Evolutionary conservation across 495 filamentous ascomycete genomes (phyloP).

Genomic region (Amniculicola lignicola): DNA sequence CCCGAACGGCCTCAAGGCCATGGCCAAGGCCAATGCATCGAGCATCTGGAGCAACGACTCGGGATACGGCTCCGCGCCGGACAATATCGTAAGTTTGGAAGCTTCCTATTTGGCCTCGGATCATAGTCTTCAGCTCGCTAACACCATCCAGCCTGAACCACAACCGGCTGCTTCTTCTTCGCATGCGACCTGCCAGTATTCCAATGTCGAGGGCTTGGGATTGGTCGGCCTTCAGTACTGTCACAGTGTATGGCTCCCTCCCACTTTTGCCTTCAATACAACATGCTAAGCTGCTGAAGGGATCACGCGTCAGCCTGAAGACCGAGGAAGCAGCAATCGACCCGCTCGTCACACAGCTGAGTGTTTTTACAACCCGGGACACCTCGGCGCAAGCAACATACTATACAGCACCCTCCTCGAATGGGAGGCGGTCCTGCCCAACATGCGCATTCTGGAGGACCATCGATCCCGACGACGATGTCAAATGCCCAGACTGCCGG

Average conservation of each 20-base stretch:
- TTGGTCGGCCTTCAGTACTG: not conserved
- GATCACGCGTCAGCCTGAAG: too few species aligned
- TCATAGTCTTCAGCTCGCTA: too few species aligned
- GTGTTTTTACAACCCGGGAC: constrained; percentile 21
- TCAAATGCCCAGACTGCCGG: constrained; percentile 23
- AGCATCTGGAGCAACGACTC: constrained; percentile 32
- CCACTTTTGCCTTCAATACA: too few species aligned
- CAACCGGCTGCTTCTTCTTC: too few species aligned
- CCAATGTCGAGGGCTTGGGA: too few species aligned
- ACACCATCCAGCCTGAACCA: not conserved
- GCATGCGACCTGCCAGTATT: too few species aligned
- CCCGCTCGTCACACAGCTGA: constrained; percentile 13
- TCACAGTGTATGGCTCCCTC: not conserved
- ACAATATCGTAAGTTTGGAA: too few species aligned
- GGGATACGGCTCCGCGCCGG: constrained; percentile 20
- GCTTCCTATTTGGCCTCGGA: not conserved
- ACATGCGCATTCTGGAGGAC: constrained; percentile 24
- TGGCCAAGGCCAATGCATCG: constrained; percentile 10
- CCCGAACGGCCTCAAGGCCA: not conserved
- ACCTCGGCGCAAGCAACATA: too few species aligned
- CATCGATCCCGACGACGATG: constrained; percentile 15
- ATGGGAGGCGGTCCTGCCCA: constrained; percentile 15
- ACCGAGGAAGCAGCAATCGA: constrained; percentile 1
- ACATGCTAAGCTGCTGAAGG: too few species aligned
- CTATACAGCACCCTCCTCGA: too few species aligned